Evolutionary conservation across 2,329 filamentous ascomycete species (phyloP), one percentile per base, ranked within the genome.

Genomic region (Sporothrix luriei): DNA sequence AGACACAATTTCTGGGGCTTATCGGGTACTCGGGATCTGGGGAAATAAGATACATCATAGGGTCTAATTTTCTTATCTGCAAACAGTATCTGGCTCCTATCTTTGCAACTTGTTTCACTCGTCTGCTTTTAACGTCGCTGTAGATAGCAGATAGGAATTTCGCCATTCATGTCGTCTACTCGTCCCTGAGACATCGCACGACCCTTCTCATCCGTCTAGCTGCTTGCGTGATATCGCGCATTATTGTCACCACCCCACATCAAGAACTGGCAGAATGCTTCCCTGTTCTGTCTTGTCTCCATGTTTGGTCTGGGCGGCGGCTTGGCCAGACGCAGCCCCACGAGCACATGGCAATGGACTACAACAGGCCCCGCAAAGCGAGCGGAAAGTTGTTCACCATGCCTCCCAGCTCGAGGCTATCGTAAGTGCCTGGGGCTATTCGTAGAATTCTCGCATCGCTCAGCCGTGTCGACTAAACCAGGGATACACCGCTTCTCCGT

Each of bases 211-310:
- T 40, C 57, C 49, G 9, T 21, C 61, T 52, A 19, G 43, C 29
- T 26, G n/a, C 33, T 68, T 68, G 67, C 67, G 67, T 68, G 55
- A 62, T 68, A 62, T 68, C 55, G 55, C 21, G 46, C n/a, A 43
- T 21, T 21, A n/a, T 14, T 62, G 46, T 61, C 66, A 51, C 26
- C 66, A 68, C 66, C 38, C 40, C 54, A 49, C 33, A 43, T 48
- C 26, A 48, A 43, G 10, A 51, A 38, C 19, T 51, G 26, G 29
- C 19, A 65, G 46, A 65, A 38, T 33, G 46, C 19, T 16, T 10
- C 11, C 24, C n/a, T 24, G 11, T 29, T 13, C 61, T 49, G 19
- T 64, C 43, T 29, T 49, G 43, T 64, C 61, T 21, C 61, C 40
- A 64, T 38, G n/a, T 10, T 59, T 59, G 55, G 54, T 21, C 3